Base-by-base conservation (phyloP, 495 filamentous ascomycete species). In the Mytilinidion resinicola region DNA sequence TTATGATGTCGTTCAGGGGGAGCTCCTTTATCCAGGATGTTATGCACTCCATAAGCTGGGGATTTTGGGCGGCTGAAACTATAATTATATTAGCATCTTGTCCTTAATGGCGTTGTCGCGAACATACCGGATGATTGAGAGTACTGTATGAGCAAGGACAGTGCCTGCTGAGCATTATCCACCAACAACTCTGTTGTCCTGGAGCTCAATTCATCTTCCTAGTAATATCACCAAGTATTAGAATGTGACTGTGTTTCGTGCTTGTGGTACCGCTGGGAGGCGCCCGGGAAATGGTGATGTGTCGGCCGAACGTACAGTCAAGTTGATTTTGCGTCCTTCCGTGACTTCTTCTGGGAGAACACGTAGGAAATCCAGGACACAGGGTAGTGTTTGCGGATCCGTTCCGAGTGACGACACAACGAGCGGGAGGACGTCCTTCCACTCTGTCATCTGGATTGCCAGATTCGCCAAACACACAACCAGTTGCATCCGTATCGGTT, bases 311-410 rank as follows among this genome's bases (percentile, higher is more conserved):
- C 90, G 77, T 91, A 96, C 91, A 79, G 88, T 90, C 74, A 99
- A 80, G 80, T 89, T 95, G 81, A 97, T 95, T 77, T 96, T 97
- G 73, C 93, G 89, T 73, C 95, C 93, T 78, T 97, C 93, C 50
- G 89, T 97, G 71, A 99, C 95, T 81, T 99, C 93, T 78, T 99
- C 93, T 17, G 93, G 93, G 47, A 99, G 82, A 66, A 99, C 91
- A 69, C 85, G 90, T 55, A 99, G 78, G 73, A 99, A 97, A 69
- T 97, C 95, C 60, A 99, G 74, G 63, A 96, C 86, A 69, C 88
- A 91, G 53, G 91, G 85, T 57, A 84, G 79, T 69, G 83, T 88
- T 62, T 86, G 81, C 44, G 87, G 82, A 63, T 84, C 84, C 68
- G 81, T 83, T 49, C 92, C 90, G 43, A 99, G 78, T 12, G 85